Conservation (phyloP, 2,329 filamentous ascomycete species). For the Neopestalotiopsis rosae region DNA sequence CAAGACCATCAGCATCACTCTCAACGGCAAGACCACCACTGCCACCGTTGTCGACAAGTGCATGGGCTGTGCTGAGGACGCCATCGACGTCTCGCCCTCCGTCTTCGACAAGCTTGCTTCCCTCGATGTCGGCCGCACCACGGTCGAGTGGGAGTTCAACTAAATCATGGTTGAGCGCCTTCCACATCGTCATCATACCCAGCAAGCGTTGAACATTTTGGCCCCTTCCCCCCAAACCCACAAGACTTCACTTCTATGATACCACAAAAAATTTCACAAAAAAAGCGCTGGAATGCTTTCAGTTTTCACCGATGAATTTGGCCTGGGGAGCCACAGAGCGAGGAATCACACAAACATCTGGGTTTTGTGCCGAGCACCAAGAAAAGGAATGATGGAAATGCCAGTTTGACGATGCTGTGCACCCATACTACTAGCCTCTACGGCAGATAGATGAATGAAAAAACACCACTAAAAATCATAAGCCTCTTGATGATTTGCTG, state of each 20-base stretch:
- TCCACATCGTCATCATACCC: not conserved
- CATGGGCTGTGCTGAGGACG: slow-evolving; percentile 28
- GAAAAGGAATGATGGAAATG: not conserved
- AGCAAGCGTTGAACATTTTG: no score
- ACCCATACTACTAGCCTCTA: not conserved
- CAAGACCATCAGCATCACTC: slow-evolving; percentile 20
- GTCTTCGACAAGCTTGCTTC: slow-evolving; percentile 33
- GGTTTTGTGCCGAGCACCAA: not conserved
- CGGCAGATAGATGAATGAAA: not conserved
- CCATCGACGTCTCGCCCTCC: slow-evolving; percentile 37
- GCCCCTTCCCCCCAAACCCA: not conserved
- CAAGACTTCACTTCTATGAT: slow-evolving; percentile 1
- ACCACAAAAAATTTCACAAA: not conserved
- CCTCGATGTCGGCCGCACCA: slow-evolving; percentile 29
- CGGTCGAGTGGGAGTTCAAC: slow-evolving; percentile 29
- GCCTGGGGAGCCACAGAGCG: not conserved
- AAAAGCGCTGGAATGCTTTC: not conserved
- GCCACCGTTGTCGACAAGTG: slow-evolving; percentile 39
- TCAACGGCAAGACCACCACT: slow-evolving; percentile 27
- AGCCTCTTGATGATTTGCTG: not conserved
- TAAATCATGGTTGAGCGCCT: not conserved
- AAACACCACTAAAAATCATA: not conserved
- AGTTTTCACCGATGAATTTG: not conserved
- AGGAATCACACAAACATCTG: not conserved
- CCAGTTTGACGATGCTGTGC: not conserved